phyloP scores from a whole-genome alignment of 2,329 filamentous ascomycete genomes.

The Phoma sp. region DNA sequence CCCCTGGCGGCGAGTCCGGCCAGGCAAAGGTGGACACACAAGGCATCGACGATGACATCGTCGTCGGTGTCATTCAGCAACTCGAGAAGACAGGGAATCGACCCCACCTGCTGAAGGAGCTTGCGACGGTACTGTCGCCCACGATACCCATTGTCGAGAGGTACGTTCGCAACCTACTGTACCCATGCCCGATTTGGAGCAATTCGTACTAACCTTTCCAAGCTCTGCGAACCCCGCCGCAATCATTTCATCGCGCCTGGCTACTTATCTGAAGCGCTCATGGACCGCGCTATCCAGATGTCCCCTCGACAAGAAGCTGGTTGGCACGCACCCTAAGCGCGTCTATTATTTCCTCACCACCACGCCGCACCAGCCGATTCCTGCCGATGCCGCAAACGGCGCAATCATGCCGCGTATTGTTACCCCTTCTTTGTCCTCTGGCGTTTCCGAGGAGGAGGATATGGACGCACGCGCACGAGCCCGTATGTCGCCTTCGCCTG shows the following conservation, averaged over 20 bases:
- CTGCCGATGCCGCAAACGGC: constrained; percentile 65
- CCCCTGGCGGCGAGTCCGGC: constrained; percentile 63
- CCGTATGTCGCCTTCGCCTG: constrained; percentile 86
- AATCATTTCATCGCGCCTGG: constrained; percentile 90
- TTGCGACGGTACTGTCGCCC: constrained; percentile 78
- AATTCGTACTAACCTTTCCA: constrained; percentile 44
- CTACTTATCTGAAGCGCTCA: constrained; percentile 85
- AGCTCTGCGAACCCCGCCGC: constrained; percentile 96
- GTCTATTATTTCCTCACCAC: constrained; percentile 97
- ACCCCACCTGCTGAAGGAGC: constrained; percentile 92
- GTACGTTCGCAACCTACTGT: constrained; percentile 64
- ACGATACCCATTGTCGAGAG: constrained; percentile 86
- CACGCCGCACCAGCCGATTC: constrained; percentile 81
- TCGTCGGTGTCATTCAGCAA: constrained; percentile 86
- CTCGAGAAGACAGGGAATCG: constrained; percentile 89
- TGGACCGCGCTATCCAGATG: constrained; percentile 80
- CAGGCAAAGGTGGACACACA: constrained; percentile 73
- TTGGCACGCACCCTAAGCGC: constrained; percentile 89
- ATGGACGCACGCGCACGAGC: constrained; percentile 62
- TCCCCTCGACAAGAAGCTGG: constrained; percentile 89
- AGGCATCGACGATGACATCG: constrained; percentile 92
- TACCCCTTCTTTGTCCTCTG: constrained; percentile 84
- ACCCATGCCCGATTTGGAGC: constrained; percentile 26
- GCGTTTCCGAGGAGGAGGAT: constrained; percentile 74
- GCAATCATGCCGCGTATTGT: constrained; percentile 66